phyloP scores from a whole-genome alignment of 169 alveolate genomes.

The Plasmodium billcollinsi region DNA sequence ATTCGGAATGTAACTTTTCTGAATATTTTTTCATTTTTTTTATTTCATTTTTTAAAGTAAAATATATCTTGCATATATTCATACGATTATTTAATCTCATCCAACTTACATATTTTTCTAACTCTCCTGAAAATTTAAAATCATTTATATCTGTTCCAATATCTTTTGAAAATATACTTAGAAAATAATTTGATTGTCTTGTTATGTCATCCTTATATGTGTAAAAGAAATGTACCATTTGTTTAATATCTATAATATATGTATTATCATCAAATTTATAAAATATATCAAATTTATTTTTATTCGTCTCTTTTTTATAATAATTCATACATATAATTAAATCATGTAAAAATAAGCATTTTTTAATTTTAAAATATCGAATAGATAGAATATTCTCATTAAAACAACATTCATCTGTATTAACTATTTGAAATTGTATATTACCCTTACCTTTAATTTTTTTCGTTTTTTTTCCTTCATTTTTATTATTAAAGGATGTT shows the following conservation, averaged over 20 bases:
- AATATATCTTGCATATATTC: conserved; percentile 44
- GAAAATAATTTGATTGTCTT: conserved; percentile 15
- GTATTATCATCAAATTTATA: conserved; percentile 52
- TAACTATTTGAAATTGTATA: not conserved
- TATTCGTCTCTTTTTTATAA: conserved; percentile 8
- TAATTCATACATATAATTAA: conserved; percentile 56
- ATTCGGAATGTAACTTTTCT: conserved; percentile 30
- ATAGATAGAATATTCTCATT: not conserved
- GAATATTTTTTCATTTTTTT: conserved; percentile 57
- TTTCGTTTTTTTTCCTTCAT: not conserved
- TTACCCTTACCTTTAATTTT: conserved; percentile 6
- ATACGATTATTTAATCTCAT: conserved; percentile 70
- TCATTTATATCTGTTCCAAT: conserved; percentile 34
- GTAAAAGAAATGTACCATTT: conserved; percentile 14
- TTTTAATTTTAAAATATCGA: conserved; percentile 36
- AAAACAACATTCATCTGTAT: not conserved
- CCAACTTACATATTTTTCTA: conserved; percentile 77
- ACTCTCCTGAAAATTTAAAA: conserved; percentile 19
- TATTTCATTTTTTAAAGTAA: conserved; percentile 23
- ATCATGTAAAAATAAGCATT: conserved; percentile 61
- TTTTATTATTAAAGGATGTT: not conserved
- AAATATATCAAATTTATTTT: conserved; percentile 10
- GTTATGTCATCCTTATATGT: conserved; percentile 1
- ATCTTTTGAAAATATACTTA: conserved; percentile 54
- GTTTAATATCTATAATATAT: conserved; percentile 58